Conservation (phyloP, 495 filamentous ascomycete genomes). For the Mytilinidion resinicola region DNA sequence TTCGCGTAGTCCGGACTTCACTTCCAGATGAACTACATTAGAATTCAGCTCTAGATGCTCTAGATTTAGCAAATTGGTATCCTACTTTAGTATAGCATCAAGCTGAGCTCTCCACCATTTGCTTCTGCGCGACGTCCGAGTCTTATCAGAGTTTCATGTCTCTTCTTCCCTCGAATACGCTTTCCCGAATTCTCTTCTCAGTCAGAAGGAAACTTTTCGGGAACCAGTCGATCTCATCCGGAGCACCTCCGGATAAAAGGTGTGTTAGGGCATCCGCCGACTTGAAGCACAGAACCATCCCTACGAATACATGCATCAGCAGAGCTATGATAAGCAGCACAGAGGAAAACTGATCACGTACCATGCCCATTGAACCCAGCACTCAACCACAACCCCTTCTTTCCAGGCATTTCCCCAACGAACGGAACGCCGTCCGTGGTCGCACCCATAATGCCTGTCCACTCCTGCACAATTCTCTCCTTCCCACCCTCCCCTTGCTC, state of each 20-base stretch:
- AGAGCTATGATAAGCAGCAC: background rate
- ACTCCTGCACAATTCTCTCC: constrained; percentile 52
- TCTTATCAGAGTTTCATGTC: constrained; percentile 18
- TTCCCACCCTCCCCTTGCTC: constrained; percentile 50
- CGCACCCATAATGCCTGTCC: constrained; percentile 60
- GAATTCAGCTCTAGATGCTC: too few relatives aligned
- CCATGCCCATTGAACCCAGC: constrained; percentile 55
- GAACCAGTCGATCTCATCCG: constrained; percentile 43
- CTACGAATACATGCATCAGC: background rate
- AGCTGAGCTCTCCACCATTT: too few relatives aligned
- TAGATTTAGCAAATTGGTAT: too few relatives aligned
- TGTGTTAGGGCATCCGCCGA: constrained; percentile 47
- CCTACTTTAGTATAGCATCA: too few relatives aligned
- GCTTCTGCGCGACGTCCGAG: too few relatives aligned
- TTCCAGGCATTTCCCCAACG: constrained; percentile 38
- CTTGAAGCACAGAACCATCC: constrained; percentile 52
- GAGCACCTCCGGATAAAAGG: constrained; percentile 42
- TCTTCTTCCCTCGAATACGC: constrained; percentile 41
- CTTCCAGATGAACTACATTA: too few relatives aligned
- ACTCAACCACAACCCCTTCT: constrained; percentile 45
- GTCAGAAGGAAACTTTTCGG: constrained; percentile 44
- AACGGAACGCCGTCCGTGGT: constrained; percentile 52
- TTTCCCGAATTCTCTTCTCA: constrained; percentile 38
- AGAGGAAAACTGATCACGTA: background rate
- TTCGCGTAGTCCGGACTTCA: too few relatives aligned